These are phyloP conservation scores for Pythium phragmiticola DNA, from an alignment of 352 stramenopile species.

Conservation along the genomic window DNA sequence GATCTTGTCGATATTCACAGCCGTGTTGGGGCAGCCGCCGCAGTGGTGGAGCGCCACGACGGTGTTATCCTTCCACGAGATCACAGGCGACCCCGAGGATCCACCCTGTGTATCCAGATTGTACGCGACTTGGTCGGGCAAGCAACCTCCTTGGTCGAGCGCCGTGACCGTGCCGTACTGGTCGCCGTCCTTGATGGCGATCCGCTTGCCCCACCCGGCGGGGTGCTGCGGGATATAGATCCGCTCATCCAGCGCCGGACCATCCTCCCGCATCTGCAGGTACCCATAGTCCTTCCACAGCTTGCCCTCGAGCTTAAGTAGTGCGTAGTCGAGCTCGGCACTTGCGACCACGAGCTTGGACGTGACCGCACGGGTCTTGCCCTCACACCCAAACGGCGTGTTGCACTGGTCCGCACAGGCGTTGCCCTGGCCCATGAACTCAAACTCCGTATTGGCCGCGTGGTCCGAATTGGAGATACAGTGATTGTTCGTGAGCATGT, in stretches of 20 bases:
- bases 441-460: constrained; percentile 59
- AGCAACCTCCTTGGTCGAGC: constrained; percentile 40
- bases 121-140: constrained; percentile 60
- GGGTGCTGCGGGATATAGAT: constrained; percentile 72
- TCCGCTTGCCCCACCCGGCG: constrained; percentile 60
- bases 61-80: constrained; percentile 52
- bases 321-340: constrained; percentile 52
- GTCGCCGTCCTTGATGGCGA: constrained; percentile 50
- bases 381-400: constrained; percentile 32
- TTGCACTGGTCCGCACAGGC: constrained; percentile 47
- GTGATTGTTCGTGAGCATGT: constrained; percentile 82
- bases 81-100: constrained; percentile 67
- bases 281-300: constrained; percentile 50
- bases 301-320: constrained; percentile 64
- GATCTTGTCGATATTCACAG: constrained; percentile 67
- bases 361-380: constrained; percentile 31
- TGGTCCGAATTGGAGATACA: constrained; percentile 54
- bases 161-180: constrained; percentile 43
- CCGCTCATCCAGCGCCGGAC: constrained; percentile 43
- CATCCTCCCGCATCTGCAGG: constrained; percentile 45
- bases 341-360: constrained; percentile 43
- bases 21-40: constrained; percentile 71
- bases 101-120: constrained; percentile 67
- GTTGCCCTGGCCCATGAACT: constrained; percentile 56
- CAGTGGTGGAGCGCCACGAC: constrained; percentile 77